Percentiles rank a stretch among this genome's conserved stretches.
Conservation (phyloP, 2,329 filamentous ascomycete genomes). For the Exophiala sp. region DNA sequence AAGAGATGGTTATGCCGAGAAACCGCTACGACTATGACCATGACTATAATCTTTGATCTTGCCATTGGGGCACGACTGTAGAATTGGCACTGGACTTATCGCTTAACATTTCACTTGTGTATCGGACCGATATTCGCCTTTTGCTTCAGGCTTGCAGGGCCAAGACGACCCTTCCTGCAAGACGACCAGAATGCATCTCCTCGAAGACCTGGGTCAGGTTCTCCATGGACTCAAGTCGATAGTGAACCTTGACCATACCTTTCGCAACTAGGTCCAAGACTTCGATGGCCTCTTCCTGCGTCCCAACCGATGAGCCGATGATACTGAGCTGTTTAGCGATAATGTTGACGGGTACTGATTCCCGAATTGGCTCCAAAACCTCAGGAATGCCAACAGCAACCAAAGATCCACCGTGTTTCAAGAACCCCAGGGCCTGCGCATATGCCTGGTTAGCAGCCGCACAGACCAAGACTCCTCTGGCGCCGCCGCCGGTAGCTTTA, state of each 20-base stretch:
- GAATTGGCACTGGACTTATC: too few relatives aligned
- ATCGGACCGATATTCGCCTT: too few relatives aligned
- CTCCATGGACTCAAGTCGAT: conserved; percentile 46
- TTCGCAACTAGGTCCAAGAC: conserved; percentile 47
- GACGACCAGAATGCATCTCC: conserved; percentile 42
- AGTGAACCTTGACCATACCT: conserved; percentile 46
- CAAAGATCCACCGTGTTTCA: conserved; percentile 50
- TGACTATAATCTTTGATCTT: too few relatives aligned
- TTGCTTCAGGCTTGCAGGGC: conserved; percentile 33
- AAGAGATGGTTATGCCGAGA: too few relatives aligned
- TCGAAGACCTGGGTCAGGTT: conserved; percentile 45
- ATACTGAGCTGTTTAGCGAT: conserved; percentile 45
- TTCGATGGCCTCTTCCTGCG: conserved; percentile 49
- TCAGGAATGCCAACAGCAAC: conserved; percentile 54
- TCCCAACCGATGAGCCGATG: conserved; percentile 51
- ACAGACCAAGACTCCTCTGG: conserved; percentile 59
- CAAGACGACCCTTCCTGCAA: conserved; percentile 48
- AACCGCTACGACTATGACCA: too few relatives aligned
- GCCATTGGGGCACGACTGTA: too few relatives aligned
- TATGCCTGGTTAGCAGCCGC: conserved; percentile 51
- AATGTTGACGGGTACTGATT: conserved; percentile 41
- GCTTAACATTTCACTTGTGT: too few relatives aligned
- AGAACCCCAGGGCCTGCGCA: conserved; percentile 45
- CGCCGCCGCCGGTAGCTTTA: conserved; percentile 56
- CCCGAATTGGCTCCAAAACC: conserved; percentile 43